phyloP scores from a whole-genome alignment of 148 eudicot genomes.

The Cornus controversa region DNA sequence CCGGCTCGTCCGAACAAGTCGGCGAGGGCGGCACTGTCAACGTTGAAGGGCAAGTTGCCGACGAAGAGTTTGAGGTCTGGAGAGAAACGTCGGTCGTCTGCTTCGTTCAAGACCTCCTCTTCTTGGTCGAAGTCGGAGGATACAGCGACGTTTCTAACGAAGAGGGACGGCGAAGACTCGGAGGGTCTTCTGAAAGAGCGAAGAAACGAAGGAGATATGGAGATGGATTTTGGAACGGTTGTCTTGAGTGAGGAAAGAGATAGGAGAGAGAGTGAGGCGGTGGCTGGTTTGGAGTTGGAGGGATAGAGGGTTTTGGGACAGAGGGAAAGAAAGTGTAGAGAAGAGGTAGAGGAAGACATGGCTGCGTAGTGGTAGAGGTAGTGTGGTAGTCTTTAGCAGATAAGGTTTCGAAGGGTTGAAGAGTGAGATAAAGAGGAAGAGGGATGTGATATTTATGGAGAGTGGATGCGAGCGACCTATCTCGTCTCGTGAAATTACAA shows the following conservation, averaged over 20 bases:
- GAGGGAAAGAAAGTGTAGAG: conserved; percentile 44
- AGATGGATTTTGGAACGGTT: conserved; percentile 10
- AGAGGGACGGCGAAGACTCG: conserved; percentile 26
- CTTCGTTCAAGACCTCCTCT: conserved; percentile 29
- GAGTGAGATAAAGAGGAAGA: too few species aligned
- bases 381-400: too few species aligned
- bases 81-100: conserved; percentile 38
- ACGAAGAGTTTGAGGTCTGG: conserved; percentile 77
- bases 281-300: conserved; percentile 21
- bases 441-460: too few species aligned
- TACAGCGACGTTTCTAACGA: conserved; percentile 44
- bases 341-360: conserved; percentile 46
- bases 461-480: too few species aligned
- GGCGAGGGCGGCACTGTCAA: conserved; percentile 80
- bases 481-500: too few species aligned
- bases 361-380: conserved; percentile 8
- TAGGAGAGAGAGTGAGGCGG: conserved; percentile 9
- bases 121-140: conserved; percentile 56
- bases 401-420: neutral
- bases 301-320: conserved; percentile 33
- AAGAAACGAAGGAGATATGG: conserved; percentile 19
- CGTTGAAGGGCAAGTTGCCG: conserved; percentile 78
- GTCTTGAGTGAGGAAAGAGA: conserved; percentile 16
- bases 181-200: conserved; percentile 12
- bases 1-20: conserved; percentile 72